A percentile compares a stretch with the other conserved stretches of the same genome.
Conservation (phyloP, 2,329 filamentous ascomycete species). For the Aspergillus transmontanensis region DNA sequence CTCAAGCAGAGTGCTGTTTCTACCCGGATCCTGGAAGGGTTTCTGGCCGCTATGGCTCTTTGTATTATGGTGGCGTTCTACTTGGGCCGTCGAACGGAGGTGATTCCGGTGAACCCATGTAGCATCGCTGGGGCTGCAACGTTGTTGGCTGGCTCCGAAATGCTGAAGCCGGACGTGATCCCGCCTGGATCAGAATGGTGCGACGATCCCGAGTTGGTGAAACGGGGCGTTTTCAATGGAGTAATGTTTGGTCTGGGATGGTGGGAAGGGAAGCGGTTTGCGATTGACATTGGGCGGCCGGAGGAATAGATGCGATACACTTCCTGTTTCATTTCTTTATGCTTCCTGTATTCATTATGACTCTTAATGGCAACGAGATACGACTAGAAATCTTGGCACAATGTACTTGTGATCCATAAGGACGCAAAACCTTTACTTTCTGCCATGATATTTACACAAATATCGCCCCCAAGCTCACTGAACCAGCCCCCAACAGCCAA, state of each 20-base stretch:
- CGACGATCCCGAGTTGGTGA: conserved; percentile 16
- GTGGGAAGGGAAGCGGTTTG: conserved; percentile 11
- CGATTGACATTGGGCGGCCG: conserved; percentile 1
- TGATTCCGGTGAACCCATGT: conserved; percentile 29
- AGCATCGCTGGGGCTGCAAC: conserved; percentile 29
- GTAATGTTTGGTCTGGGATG: conserved; percentile 16
- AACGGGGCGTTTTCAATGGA: conserved; percentile 12
- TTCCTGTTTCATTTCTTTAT: not conserved
- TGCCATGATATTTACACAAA: not conserved
- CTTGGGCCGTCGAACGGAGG: conserved; percentile 18
- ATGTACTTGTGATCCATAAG: not conserved
- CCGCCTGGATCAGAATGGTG: conserved; percentile 23
- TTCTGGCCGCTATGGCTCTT: conserved; percentile 23
- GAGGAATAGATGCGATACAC: not conserved
- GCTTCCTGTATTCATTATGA: not conserved
- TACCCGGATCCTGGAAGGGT: conserved; percentile 22
- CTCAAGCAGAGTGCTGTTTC: conserved; percentile 26
- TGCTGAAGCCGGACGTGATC: conserved; percentile 15
- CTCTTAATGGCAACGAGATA: not conserved
- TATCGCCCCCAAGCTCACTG: not conserved
- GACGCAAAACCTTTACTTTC: not conserved
- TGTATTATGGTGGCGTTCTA: conserved; percentile 17
- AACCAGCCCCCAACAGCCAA: not conserved
- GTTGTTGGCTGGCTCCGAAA: conserved; percentile 24
- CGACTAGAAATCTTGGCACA: not conserved